phyloP scores from a whole-genome alignment of 257 asterid genomes.

The Gentiana macrophylla region DNA sequence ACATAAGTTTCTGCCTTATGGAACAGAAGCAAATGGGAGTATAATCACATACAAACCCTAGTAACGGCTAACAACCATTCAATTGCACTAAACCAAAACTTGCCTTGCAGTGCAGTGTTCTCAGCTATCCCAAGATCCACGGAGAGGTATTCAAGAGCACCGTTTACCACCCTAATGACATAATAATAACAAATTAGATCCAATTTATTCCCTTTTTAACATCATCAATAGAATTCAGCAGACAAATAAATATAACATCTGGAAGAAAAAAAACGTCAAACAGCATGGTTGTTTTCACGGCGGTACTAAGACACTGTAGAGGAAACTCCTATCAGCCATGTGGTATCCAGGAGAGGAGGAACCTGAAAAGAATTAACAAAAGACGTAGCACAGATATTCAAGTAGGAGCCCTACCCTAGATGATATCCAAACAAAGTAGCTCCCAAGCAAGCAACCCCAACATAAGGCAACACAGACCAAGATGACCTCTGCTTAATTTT shows the following conservation, averaged over 20 bases:
- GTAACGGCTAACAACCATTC: background rate
- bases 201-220: background rate
- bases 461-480: constrained; percentile 80
- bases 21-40: background rate
- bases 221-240: background rate
- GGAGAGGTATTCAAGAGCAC: constrained; percentile 85
- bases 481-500: constrained; percentile 51
- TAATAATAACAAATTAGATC: background rate
- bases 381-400: background rate
- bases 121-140: constrained; percentile 79
- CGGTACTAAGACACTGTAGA: background rate
- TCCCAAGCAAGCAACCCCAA: constrained; percentile 89
- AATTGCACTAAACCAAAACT: constrained; percentile 16
- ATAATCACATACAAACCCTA: background rate
- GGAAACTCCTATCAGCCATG: background rate
- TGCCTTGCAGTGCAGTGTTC: constrained; percentile 75
- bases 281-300: no score
- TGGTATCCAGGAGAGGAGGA: no score
- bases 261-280: background rate
- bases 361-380: background rate
- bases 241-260: background rate
- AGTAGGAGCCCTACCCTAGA: constrained; percentile 53
- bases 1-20: background rate
- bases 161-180: constrained; percentile 82
- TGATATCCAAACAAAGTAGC: constrained; percentile 91